A percentile compares a stretch with the other conserved stretches of the same genome.
Evolutionary conservation across 164 flowering plant genomes (phyloP).

Genomic region (Umbilicus rupestris): DNA sequence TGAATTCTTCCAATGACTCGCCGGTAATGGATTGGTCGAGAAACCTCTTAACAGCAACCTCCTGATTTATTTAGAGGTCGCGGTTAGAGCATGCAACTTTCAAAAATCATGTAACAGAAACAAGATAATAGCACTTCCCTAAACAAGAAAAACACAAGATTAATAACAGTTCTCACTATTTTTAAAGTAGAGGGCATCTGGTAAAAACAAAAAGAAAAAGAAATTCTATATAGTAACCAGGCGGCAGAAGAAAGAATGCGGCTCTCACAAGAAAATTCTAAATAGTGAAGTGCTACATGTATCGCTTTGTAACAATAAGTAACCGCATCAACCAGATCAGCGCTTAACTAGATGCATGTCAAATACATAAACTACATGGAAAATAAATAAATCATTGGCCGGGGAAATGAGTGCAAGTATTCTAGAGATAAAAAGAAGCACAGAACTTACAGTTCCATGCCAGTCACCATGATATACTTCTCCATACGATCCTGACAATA

Average conservation of each 20-base stretch:
- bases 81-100: constrained; percentile 5
- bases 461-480: constrained; percentile 98
- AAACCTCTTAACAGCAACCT: constrained; percentile 95
- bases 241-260: no score
- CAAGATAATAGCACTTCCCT: not conserved
- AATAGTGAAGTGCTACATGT: no score
- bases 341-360: no score
- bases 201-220: no score
- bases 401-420: not conserved
- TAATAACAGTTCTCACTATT: no score
- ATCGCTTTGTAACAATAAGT: no score
- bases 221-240: no score
- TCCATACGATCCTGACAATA: constrained; percentile 82
- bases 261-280: no score
- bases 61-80: constrained; percentile 34
- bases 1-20: constrained; percentile 85
- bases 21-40: constrained; percentile 78
- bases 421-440: not conserved
- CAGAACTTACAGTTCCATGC: constrained; percentile 91
- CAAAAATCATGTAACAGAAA: not conserved
- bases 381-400: not conserved
- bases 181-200: no score
- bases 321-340: no score
- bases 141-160: not conserved
- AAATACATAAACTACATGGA: no score